A percentile compares a stretch with the other conserved stretches of the same genome.
Evolutionary conservation across 2,329 filamentous ascomycete genomes (phyloP).

Genomic region (Colletotrichum zoysiae): DNA sequence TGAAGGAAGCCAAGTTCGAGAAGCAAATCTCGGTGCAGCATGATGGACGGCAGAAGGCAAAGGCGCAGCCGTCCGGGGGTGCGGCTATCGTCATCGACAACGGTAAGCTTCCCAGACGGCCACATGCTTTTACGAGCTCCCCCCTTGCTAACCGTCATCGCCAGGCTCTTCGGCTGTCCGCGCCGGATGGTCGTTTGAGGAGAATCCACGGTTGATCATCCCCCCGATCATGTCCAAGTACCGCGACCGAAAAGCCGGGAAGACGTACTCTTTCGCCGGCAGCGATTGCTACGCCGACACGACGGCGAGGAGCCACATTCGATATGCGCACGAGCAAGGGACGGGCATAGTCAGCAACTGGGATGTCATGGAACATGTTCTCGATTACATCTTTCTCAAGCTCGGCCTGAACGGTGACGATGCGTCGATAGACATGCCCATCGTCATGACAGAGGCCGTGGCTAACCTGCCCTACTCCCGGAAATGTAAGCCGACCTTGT

Average conservation of each 20-base stretch:
- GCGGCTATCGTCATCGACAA: conserved; percentile 98
- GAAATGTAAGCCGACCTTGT: conserved; percentile 70
- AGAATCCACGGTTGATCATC: conserved; percentile 81
- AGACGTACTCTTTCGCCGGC: conserved; percentile 92
- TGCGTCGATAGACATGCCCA: conserved; percentile 83
- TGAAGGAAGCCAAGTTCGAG: conserved; percentile 73
- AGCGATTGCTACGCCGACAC: conserved; percentile 95
- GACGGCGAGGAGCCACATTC: conserved; percentile 89
- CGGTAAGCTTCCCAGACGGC: conserved; percentile 68
- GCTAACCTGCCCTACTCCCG: conserved; percentile 91
- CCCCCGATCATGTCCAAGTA: conserved; percentile 96
- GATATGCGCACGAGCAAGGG: conserved; percentile 90
- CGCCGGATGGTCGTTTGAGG: conserved; percentile 96
- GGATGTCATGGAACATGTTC: conserved; percentile 94
- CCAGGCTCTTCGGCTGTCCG: conserved; percentile 88
- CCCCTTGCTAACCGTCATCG: conserved; percentile 30
- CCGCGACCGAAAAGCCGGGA: conserved; percentile 91
- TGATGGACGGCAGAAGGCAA: conserved; percentile 79
- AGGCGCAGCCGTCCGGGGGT: conserved; percentile 63
- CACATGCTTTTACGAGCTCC: not conserved
- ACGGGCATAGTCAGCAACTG: conserved; percentile 95
- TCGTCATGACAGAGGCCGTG: conserved; percentile 96
- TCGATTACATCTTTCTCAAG: conserved; percentile 96
- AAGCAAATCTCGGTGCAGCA: conserved; percentile 65
- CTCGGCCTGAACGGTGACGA: conserved; percentile 83